Evolutionary conservation across 164 flowering plant species (phyloP).

Genomic region (Kingdonia uniflora): DNA sequence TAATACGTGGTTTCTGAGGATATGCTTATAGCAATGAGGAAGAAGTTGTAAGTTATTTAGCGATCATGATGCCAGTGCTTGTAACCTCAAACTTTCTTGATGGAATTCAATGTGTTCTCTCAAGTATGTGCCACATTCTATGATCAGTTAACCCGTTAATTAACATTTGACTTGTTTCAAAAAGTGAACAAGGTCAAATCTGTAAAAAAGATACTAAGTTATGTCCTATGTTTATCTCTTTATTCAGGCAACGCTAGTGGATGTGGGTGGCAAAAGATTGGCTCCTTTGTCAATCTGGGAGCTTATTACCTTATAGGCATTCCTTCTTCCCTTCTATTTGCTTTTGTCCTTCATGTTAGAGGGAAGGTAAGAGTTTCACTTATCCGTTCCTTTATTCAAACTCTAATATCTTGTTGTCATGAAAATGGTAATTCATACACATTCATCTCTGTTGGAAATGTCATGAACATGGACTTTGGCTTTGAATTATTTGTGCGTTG

Average conservation of each 20-base stretch:
- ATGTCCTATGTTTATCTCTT: neutral
- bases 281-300: conserved; percentile 61
- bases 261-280: conserved; percentile 82
- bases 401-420: neutral
- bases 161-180: no score
- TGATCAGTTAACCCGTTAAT: no score
- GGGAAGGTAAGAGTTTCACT: conserved; percentile 40
- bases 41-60: conserved; percentile 49
- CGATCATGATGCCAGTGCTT: conserved; percentile 60
- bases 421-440: neutral
- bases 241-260: conserved; percentile 69
- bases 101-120: conserved; percentile 64
- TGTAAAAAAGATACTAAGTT: neutral
- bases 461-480: conserved; percentile 49
- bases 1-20: conserved; percentile 54
- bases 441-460: neutral
- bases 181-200: neutral
- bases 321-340: conserved; percentile 45
- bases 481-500: neutral
- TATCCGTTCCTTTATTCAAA: neutral
- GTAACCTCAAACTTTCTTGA: conserved; percentile 59
- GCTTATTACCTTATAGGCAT: conserved; percentile 65
- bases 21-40: conserved; percentile 54
- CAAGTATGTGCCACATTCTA: no score
- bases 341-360: conserved; percentile 52